Evolutionary conservation across 371 early-diverging fungal genomes (phyloP).

Genomic region (Mortierella sp.): DNA sequence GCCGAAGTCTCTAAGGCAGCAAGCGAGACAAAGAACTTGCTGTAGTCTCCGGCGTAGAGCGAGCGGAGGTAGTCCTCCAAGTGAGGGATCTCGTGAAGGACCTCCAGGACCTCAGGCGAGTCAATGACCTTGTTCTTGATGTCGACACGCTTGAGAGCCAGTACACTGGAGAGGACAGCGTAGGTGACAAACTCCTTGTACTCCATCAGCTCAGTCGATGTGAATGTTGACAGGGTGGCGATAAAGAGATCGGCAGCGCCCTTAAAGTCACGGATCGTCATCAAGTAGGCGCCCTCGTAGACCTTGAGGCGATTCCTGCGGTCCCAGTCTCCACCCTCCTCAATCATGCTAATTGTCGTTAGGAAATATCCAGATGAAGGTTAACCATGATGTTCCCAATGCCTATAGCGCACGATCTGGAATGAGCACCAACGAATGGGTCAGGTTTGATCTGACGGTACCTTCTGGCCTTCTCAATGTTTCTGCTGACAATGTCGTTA

Average conservation of each 20-base stretch:
- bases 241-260: constrained; percentile 91
- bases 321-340: constrained; percentile 99
- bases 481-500: constrained; percentile 80
- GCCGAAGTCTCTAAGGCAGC: constrained; percentile 79
- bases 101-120: constrained; percentile 97
- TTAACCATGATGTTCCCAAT: not conserved
- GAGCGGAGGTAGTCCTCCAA: constrained; percentile 89
- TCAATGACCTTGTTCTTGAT: constrained; percentile 96
- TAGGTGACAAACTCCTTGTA: constrained; percentile 98
- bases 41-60: constrained; percentile 95
- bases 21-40: constrained; percentile 85
- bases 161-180: constrained; percentile 89
- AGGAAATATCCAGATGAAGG: not conserved
- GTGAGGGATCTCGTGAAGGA: constrained; percentile 90
- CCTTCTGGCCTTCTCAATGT: constrained; percentile 85
- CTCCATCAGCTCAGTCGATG: constrained; percentile 97
- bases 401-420: not conserved
- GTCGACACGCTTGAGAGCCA: constrained; percentile 93
- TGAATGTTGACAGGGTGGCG: constrained; percentile 98
- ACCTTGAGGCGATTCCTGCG: constrained; percentile 99
- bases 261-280: constrained; percentile 97
- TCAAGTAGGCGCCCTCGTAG: constrained; percentile 94
- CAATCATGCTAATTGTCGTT: constrained; percentile 77
- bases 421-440: not conserved
- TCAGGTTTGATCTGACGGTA: constrained; percentile 20